Conservation (phyloP, 1,139 yeast species). For the Saccharomyces pastorianus region DNA sequence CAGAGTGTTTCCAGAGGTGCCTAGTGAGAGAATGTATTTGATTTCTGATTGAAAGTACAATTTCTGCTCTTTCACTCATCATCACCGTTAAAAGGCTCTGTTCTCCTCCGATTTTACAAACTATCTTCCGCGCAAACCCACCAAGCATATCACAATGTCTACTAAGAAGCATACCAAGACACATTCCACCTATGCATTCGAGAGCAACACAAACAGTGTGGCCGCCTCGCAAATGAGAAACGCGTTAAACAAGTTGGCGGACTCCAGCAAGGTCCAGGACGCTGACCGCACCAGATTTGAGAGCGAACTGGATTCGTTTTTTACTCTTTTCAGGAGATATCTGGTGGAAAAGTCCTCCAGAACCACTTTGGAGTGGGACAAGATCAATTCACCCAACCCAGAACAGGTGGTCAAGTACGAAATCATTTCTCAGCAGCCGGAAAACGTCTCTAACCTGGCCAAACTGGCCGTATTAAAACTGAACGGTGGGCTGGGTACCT, state of each 20-base stretch:
- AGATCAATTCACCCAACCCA: constrained; percentile 79
- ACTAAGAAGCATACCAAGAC: constrained; percentile 63
- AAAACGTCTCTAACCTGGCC: constrained; percentile 44
- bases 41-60: background rate
- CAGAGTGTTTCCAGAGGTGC: background rate
- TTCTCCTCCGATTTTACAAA: background rate
- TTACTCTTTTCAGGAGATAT: constrained; percentile 87
- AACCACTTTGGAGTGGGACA: constrained; percentile 84
- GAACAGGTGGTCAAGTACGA: constrained; percentile 83
- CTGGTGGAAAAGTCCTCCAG: constrained; percentile 74
- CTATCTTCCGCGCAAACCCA: background rate
- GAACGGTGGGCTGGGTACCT: constrained; percentile 97
- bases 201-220: constrained; percentile 88
- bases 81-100: background rate
- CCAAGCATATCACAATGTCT: background rate
- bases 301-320: constrained; percentile 89
- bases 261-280: constrained; percentile 54
- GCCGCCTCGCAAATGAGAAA: constrained; percentile 98
- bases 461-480: constrained; percentile 91
- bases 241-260: constrained; percentile 82
- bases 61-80: background rate
- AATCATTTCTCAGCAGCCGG: constrained; percentile 36
- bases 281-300: constrained; percentile 64
- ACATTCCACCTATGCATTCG: constrained; percentile 72
- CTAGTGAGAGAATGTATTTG: too few relatives aligned